Percentiles rank a stretch among this genome's conserved stretches.
Evolutionary conservation across 2,329 filamentous ascomycete species (phyloP).

Genomic region (Ascochyta lentis): DNA sequence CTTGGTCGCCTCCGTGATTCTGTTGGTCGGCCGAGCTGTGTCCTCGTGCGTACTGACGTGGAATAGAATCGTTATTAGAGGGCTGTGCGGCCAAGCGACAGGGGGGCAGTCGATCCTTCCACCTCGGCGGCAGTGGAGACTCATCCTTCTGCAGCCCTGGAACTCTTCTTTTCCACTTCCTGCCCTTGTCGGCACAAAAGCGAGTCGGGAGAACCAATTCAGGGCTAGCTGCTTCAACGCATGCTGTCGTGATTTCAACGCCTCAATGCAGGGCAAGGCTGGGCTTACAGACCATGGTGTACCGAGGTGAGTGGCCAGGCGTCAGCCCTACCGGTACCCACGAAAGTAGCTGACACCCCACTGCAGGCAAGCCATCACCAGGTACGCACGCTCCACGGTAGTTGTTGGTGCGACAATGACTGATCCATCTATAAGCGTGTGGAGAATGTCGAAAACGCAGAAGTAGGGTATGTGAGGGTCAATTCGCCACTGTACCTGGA

Average conservation of each 20-base stretch:
- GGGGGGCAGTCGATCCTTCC: conserved; percentile 1
- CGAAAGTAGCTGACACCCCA: conserved; percentile 14
- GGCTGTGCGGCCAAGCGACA: conserved; percentile 16
- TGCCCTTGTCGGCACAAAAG: background rate
- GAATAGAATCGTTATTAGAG: background rate
- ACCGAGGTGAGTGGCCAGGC: conserved; percentile 22
- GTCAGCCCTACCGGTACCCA: conserved; percentile 2
- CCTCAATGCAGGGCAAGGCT: conserved; percentile 15
- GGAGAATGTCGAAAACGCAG: conserved; percentile 41
- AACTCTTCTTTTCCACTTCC: background rate
- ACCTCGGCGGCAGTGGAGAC: background rate
- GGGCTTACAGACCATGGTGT: conserved; percentile 29
- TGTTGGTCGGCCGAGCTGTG: no score
- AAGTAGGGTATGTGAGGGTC: conserved; percentile 28
- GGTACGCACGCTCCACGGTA: conserved; percentile 8
- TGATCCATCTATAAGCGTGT: conserved; percentile 19
- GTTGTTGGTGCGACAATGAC: background rate
- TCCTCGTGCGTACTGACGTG: background rate
- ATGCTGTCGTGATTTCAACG: conserved; percentile 6
- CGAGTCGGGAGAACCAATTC: background rate
- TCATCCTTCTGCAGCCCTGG: conserved; percentile 2
- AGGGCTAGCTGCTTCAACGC: background rate
- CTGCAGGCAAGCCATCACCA: conserved; percentile 30
- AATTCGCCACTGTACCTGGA: background rate
- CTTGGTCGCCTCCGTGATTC: no score